Percentiles rank a stretch among this genome's conserved stretches.
These are phyloP conservation scores for Claviceps pazoutovae DNA, from an alignment of 2,329 filamentous ascomycete genomes.

Conservation along the genomic window DNA sequence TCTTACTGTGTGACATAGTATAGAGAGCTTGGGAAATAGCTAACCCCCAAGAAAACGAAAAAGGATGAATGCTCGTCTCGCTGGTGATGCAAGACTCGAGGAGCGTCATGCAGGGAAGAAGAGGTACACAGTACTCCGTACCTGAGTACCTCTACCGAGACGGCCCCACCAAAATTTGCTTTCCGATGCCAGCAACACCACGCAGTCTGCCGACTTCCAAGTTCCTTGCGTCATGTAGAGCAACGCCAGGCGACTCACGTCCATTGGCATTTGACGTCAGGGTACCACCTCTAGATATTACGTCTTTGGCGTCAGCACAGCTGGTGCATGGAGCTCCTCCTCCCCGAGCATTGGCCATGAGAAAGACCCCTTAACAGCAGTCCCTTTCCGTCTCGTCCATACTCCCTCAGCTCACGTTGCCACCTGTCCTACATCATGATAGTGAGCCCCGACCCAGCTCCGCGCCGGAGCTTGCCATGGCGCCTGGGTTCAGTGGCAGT, in stretches of 20 bases:
- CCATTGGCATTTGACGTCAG: too few relatives aligned
- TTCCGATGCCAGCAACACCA: too few relatives aligned
- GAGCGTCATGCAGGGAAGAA: neutral
- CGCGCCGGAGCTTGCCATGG: constrained; percentile 50
- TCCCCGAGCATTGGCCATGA: neutral
- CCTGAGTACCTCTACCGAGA: neutral
- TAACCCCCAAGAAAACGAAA: neutral
- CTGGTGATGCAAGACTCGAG: neutral
- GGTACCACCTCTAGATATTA: neutral
- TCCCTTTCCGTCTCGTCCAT: neutral
- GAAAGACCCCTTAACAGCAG: neutral
- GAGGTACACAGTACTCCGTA: too few relatives aligned
- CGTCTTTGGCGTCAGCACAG: neutral
- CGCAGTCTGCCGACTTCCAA: neutral
- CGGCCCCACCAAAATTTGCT: too few relatives aligned
- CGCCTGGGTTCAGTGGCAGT: constrained; percentile 58
- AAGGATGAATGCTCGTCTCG: neutral
- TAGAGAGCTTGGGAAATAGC: too few relatives aligned
- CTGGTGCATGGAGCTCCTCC: neutral
- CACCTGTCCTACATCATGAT: constrained; percentile 7
- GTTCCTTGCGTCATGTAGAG: too few relatives aligned
- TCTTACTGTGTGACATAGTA: constrained; percentile 37
- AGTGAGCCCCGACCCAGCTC: constrained; percentile 14
- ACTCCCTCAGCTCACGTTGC: neutral
- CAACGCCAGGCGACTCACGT: too few relatives aligned